Base-by-base conservation (phyloP, 106 monocot genomes). In the Dioscorea zingiberensis region DNA sequence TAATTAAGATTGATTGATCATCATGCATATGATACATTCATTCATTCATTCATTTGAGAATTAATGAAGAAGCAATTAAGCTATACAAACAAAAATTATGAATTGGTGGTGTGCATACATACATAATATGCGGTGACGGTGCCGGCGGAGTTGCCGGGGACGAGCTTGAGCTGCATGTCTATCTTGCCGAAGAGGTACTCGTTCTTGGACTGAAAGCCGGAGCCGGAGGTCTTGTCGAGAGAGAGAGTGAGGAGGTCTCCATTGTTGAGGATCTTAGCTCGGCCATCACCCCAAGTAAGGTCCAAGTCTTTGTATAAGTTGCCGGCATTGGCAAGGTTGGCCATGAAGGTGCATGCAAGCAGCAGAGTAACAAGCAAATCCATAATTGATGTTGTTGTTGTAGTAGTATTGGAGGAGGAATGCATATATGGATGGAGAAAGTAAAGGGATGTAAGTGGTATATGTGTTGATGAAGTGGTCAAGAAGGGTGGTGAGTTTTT, bases 121-220 rank as follows among this genome's bases (percentile, higher is more conserved):
- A 69, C 69, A 25, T 69, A 69, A 44, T 46, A 59, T 25, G 69
- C 22, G 6, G 69, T 59, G 69, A 69, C 69, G 46, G 69, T 69
- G 58, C 69, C 69, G 46, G 69, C 69, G 2, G 69, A 69, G 45
- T 69, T 44, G 1, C 69, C 69, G 15, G 44, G 45, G 13, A 69
- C 58, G 46, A 69, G 69, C 58, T 69, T 69, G 44, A 69, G 21
- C 23, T 69, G 58, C 69, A 58, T 58, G 23, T 69, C 69, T 10
- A 69, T 58, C 58, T 58, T 58, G 13, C 58, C 58, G 57, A 59
- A 69, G 21, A 69, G 58, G 45, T 69, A 69, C 46, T 69, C 27
- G 15, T 58, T 25, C 44, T 69, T 69, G 14, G 69, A 69, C 44
- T 69, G 57, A 23, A 69, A 69, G 17, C 69, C 69, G 1, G 69